Evolutionary conservation across 768 basidiomycete species (phyloP), one percentile per base, ranked within the genome.

Genomic region (Xerocomellus amylosporus): DNA sequence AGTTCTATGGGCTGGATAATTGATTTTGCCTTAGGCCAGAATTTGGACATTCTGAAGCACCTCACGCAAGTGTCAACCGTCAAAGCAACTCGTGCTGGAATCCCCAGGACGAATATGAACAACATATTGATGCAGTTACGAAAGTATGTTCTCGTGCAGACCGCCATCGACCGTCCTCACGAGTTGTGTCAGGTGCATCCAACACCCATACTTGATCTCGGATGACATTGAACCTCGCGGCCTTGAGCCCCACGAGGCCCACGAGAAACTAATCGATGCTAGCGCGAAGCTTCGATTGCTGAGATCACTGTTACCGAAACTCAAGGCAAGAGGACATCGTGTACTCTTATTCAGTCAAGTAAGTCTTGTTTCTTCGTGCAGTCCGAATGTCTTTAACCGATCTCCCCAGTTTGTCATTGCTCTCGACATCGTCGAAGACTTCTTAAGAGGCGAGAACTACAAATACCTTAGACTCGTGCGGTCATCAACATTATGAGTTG

Each of bases 341-440:
- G 84, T 98, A 30, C 77, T 98, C 24, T 72, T 98, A 4, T 98
- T 98, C 71, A 94, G 91, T 67, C 94, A 96, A 75, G 94, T 91
- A 58, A 48, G 76, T 66, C 24, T 44, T 13, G 10, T 40, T 46
- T 43, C 26, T 44, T 47, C 20, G n/a, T 47, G 42, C 26, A 28
- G 1, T 22, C 20, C 30, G 33, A 46, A 14, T 54, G n/a, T 37
- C 49, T 34, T 39, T 44, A 33, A 58, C 26, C 19, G 26, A 47
- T 50, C 5, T 26, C n/a, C 4, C 22, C 56, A 96, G 93, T 96
- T 96, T 73, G 84, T 87, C 41, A 87, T 98, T 46, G 91, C 86
- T 28, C 77, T 98, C 17, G 79, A 97, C 68, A 78, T 93, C 31
- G 75, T 98, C 37, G 92, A 97, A 70, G 94, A 98, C 64, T 98